These are phyloP conservation scores for Chrysoporthe puriensis DNA, from an alignment of 2,329 filamentous ascomycete genomes.

Conservation along the genomic window DNA sequence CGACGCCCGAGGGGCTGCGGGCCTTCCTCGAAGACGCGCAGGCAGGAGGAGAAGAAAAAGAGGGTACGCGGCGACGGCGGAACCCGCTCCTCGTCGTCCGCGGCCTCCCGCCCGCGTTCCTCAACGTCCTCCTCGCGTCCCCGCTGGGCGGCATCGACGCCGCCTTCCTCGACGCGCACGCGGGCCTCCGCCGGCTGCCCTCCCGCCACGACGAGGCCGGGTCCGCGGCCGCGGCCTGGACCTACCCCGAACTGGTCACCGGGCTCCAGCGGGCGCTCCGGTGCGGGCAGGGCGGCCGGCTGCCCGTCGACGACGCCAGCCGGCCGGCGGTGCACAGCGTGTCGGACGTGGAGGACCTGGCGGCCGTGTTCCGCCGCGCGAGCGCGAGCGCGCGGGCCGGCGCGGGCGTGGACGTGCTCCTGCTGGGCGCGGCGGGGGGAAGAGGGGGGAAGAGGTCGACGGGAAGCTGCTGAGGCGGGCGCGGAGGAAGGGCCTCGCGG, in stretches of 20 bases:
- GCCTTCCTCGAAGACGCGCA: not conserved
- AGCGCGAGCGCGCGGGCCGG: constrained; percentile 43
- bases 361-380: constrained; percentile 39
- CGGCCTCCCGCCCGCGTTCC: constrained; percentile 32
- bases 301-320: constrained; percentile 29
- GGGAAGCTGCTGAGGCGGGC: constrained; percentile 30
- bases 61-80: too few species aligned
- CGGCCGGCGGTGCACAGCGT: constrained; percentile 30
- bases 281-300: constrained; percentile 15
- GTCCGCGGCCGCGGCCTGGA: constrained; percentile 29
- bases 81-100: constrained; percentile 35
- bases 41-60: too few species aligned
- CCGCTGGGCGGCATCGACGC: constrained; percentile 35
- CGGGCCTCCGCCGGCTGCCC: constrained; percentile 3
- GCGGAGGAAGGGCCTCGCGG: constrained; percentile 18
- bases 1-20: constrained; percentile 29
- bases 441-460: constrained; percentile 30
- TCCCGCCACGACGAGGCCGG: not conserved
- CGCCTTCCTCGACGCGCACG: constrained; percentile 40
- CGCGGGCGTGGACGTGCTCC: constrained; percentile 36
- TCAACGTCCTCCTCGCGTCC: constrained; percentile 30
- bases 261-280: constrained; percentile 11
- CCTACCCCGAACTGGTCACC: constrained; percentile 39
- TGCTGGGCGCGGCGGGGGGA: constrained; percentile 38
- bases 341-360: constrained; percentile 27